Conservation (phyloP, 805 yeast species). For the Wickerhamomyces alni region DNA sequence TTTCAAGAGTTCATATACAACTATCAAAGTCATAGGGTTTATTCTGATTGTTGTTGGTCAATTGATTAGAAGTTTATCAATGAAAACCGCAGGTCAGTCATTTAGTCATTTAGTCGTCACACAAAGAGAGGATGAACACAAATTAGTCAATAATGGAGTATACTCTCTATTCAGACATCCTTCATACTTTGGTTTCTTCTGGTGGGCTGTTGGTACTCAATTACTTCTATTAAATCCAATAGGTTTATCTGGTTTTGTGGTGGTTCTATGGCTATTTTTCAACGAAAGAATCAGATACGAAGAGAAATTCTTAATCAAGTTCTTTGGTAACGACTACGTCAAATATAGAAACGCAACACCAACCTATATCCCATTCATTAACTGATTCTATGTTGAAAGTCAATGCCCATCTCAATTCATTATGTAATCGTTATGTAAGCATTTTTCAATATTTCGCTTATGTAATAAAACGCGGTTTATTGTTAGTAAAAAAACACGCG, state of each 20-base stretch:
- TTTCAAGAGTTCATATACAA: constrained; percentile 19
- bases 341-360: constrained; percentile 43
- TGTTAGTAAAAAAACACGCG: too few species aligned
- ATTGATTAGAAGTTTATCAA: constrained; percentile 60
- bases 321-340: constrained; percentile 66
- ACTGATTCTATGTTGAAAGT: too few species aligned
- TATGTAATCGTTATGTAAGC: not conserved
- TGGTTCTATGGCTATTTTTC: constrained; percentile 68
- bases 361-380: constrained; percentile 67
- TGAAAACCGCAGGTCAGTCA: constrained; percentile 82
- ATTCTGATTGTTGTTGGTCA: constrained; percentile 56
- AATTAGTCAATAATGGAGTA: constrained; percentile 66
- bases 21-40: constrained; percentile 39
- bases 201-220: constrained; percentile 92
- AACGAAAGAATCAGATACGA: constrained; percentile 60
- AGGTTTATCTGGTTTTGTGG: constrained; percentile 45
- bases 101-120: constrained; percentile 77
- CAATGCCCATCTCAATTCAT: too few species aligned
- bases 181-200: constrained; percentile 82
- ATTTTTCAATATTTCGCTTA: not conserved
- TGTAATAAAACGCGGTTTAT: not conserved
- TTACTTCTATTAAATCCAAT: constrained; percentile 62
- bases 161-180: constrained; percentile 76
- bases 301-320: constrained; percentile 55
- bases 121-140: constrained; percentile 47